phyloP scores from a whole-genome alignment of 768 basidiomycete species.

The Russula sp. region DNA sequence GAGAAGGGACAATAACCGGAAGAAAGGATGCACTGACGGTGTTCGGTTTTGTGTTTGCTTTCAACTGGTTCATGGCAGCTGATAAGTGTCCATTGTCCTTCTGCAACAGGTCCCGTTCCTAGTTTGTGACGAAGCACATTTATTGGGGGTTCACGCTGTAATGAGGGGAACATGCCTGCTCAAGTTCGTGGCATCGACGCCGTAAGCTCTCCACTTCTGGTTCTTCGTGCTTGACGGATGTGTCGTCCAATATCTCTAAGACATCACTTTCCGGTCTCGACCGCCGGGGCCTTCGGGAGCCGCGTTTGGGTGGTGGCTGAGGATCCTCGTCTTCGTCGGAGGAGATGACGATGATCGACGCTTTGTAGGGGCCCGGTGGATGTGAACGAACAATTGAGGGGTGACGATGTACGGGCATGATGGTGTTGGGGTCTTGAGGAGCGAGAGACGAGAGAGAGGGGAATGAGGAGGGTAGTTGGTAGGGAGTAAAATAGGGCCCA shows the following conservation, averaged over 20 bases:
- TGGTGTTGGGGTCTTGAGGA: neutral
- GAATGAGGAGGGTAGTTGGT: slow-evolving; percentile 4
- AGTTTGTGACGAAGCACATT: neutral
- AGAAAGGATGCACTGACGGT: neutral
- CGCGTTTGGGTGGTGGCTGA: neutral
- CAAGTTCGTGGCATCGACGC: slow-evolving; percentile 8
- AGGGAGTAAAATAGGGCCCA: neutral
- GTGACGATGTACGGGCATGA: slow-evolving; percentile 13
- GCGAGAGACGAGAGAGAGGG: neutral
- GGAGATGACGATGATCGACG: slow-evolving; percentile 14
- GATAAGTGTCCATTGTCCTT: slow-evolving; percentile 3
- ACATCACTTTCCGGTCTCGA: neutral
- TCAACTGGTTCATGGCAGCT: slow-evolving; percentile 1
- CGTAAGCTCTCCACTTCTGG: neutral
- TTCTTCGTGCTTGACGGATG: slow-evolving; percentile 8
- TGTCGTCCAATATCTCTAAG: slow-evolving; percentile 9
- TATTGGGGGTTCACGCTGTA: neutral
- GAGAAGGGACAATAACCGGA: neutral
- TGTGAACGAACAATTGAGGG: neutral
- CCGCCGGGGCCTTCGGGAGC: neutral
- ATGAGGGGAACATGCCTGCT: slow-evolving; percentile 3
- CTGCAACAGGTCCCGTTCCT: slow-evolving; percentile 9
- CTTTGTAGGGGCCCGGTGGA: neutral
- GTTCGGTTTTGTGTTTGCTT: slow-evolving; percentile 10
- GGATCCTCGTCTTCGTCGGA: slow-evolving; percentile 16